These are phyloP conservation scores for Carnegiea gigantea DNA, from an alignment of 179 eudicot species.

Conservation along the genomic window DNA sequence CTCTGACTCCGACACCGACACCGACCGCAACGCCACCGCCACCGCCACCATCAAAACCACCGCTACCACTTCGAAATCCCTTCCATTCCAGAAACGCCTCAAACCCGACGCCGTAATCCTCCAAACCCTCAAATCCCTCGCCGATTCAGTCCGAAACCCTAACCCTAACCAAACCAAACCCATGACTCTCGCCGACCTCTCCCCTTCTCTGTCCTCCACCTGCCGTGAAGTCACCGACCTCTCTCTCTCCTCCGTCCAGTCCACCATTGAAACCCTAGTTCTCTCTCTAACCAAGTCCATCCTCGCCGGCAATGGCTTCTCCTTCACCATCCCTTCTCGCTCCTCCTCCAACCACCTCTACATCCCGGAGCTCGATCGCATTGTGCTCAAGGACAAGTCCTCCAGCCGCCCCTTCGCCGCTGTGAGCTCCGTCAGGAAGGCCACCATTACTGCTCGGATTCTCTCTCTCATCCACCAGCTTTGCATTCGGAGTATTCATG, in stretches of 20 bases:
- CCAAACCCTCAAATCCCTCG: slow-evolving; percentile 47
- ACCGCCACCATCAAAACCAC: not conserved
- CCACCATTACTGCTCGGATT: slow-evolving; percentile 79
- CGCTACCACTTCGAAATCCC: slow-evolving; percentile 30
- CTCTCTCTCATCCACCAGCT: slow-evolving; percentile 78
- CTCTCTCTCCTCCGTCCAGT: slow-evolving; percentile 71
- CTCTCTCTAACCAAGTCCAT: slow-evolving; percentile 69
- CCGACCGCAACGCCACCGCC: not conserved
- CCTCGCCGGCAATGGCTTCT: slow-evolving; percentile 72
- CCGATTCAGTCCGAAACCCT: slow-evolving; percentile 27
- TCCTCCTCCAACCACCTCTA: slow-evolving; percentile 80
- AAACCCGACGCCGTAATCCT: slow-evolving; percentile 68
- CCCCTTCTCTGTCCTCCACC: slow-evolving; percentile 53
- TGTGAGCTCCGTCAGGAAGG: slow-evolving; percentile 69
- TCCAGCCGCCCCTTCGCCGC: slow-evolving; percentile 64
- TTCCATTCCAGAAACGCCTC: slow-evolving; percentile 60
- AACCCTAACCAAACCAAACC: slow-evolving; percentile 36
- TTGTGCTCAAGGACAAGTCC: slow-evolving; percentile 73
- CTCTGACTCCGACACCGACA: slow-evolving; percentile 37
- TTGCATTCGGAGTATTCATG: slow-evolving; percentile 64
- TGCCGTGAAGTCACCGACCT: slow-evolving; percentile 90
- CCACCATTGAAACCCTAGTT: slow-evolving; percentile 60
- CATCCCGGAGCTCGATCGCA: slow-evolving; percentile 89
- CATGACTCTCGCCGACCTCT: slow-evolving; percentile 56
- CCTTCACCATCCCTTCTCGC: slow-evolving; percentile 82